phyloP scores from a whole-genome alignment of 148 eudicot species.

The Chenopodium formosanum region DNA sequence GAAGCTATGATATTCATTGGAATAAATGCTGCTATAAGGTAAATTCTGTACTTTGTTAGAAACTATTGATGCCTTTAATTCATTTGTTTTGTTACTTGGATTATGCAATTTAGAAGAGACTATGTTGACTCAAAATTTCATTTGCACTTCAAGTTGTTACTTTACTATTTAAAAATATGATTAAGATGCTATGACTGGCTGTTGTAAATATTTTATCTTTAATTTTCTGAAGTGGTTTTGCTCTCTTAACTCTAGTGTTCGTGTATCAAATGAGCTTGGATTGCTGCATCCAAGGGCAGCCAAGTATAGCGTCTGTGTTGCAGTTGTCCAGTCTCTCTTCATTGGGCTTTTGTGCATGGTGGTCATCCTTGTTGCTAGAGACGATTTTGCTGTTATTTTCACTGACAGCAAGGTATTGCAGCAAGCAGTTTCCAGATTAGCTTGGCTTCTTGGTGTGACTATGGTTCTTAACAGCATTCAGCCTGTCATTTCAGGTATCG shows the following conservation, averaged over 20 bases:
- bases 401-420: slow-evolving; percentile 52
- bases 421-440: slow-evolving; percentile 56
- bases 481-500: slow-evolving; percentile 77
- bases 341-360: slow-evolving; percentile 62
- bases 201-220: background rate
- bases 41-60: background rate
- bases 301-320: slow-evolving; percentile 55
- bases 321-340: slow-evolving; percentile 65
- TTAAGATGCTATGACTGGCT: background rate
- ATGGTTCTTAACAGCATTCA: slow-evolving; percentile 85
- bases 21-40: slow-evolving; percentile 83
- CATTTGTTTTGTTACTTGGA: background rate
- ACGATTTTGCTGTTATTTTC: slow-evolving; percentile 55
- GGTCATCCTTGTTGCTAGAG: slow-evolving; percentile 41
- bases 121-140: background rate
- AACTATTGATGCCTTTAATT: too few species aligned
- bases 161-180: background rate
- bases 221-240: background rate
- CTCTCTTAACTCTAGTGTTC: slow-evolving; percentile 37
- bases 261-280: slow-evolving; percentile 87
- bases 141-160: background rate
- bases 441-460: slow-evolving; percentile 73
- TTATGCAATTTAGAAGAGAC: background rate
- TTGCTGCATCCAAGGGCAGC: slow-evolving; percentile 59
- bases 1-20: slow-evolving; percentile 76